Percentiles rank a stretch among this genome's conserved stretches.
Conservation (phyloP, 352 stramenopile species). For the Globisporangium recalcitrans region DNA sequence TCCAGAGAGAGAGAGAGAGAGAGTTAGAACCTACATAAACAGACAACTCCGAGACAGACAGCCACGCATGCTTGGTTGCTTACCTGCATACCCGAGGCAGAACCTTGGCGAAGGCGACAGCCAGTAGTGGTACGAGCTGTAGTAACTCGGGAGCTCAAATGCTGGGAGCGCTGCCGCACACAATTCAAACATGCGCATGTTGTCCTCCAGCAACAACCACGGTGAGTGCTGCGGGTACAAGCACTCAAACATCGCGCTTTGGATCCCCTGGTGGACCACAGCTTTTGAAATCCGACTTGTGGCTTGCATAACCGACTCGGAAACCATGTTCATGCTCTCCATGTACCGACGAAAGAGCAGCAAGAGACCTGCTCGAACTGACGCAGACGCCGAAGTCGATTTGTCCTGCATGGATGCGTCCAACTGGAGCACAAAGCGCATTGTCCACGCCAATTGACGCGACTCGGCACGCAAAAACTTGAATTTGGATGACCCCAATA, state of each 20-base stretch:
- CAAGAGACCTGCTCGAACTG: conserved; percentile 18
- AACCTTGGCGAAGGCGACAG: conserved; percentile 34
- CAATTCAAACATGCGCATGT: conserved; percentile 36
- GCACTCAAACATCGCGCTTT: conserved; percentile 35
- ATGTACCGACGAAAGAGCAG: conserved; percentile 41
- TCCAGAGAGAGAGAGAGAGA: too few relatives aligned
- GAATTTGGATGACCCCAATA: conserved; percentile 35
- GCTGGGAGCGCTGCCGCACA: conserved; percentile 24
- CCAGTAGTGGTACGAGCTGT: conserved; percentile 25
- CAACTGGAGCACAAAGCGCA: conserved; percentile 44
- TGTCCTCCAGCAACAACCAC: conserved; percentile 25
- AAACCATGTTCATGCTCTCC: conserved; percentile 32
- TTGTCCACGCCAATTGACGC: conserved; percentile 37
- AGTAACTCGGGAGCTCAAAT: conserved; percentile 30
- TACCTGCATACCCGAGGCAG: conserved; percentile 43
- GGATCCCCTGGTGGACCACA: conserved; percentile 21
- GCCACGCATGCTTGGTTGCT: background rate
- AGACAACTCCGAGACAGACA: too few relatives aligned
- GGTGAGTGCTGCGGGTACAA: conserved; percentile 35
- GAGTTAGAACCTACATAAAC: background rate
- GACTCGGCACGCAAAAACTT: conserved; percentile 22
- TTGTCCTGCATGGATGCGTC: conserved; percentile 19
- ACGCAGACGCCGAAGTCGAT: conserved; percentile 4
- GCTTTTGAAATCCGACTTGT: conserved; percentile 19
- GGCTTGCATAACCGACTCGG: conserved; percentile 27